Percentiles rank a stretch among this genome's conserved stretches.
These are phyloP conservation scores for Actinomortierella wolfii DNA, from an alignment of 371 early-diverging fungal species.

Conservation along the genomic window DNA sequence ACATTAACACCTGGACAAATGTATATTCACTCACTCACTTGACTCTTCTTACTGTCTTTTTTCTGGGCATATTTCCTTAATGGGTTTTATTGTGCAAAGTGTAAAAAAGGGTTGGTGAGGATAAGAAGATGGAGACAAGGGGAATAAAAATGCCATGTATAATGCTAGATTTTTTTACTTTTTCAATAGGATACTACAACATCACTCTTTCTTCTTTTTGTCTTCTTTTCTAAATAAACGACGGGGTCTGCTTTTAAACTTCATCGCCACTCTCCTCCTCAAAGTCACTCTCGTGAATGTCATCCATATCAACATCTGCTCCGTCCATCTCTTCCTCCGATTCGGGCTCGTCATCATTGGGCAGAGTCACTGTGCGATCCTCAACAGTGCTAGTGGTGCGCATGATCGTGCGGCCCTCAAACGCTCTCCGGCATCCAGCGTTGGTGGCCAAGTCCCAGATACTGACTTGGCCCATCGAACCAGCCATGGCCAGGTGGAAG, in stretches of 20 bases:
- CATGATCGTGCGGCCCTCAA: slow-evolving; percentile 53
- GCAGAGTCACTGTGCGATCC: slow-evolving; percentile 50
- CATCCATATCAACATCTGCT: slow-evolving; percentile 50
- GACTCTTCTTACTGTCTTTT: background rate
- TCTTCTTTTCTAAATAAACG: too few species aligned
- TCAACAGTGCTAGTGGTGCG: slow-evolving; percentile 41
- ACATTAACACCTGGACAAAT: too few species aligned
- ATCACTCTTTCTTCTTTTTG: too few species aligned
- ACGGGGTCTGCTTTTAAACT: slow-evolving; percentile 26
- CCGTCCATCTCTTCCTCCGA: slow-evolving; percentile 54
- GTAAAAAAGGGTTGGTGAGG: background rate
- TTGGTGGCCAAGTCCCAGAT: slow-evolving; percentile 93
- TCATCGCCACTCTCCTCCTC: slow-evolving; percentile 49
- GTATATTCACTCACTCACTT: too few species aligned
- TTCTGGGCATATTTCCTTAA: background rate
- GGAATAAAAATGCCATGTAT: background rate
- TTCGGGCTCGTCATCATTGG: slow-evolving; percentile 57
- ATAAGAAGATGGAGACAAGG: background rate
- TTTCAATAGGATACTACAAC: too few species aligned
- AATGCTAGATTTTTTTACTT: too few species aligned
- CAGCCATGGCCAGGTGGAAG: slow-evolving; percentile 82
- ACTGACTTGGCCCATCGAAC: slow-evolving; percentile 84
- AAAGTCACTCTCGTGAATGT: slow-evolving; percentile 43
- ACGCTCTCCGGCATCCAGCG: slow-evolving; percentile 75
- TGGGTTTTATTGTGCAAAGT: background rate